Conservation (phyloP, 768 basidiomycete genomes). For the Mycena maculata region DNA sequence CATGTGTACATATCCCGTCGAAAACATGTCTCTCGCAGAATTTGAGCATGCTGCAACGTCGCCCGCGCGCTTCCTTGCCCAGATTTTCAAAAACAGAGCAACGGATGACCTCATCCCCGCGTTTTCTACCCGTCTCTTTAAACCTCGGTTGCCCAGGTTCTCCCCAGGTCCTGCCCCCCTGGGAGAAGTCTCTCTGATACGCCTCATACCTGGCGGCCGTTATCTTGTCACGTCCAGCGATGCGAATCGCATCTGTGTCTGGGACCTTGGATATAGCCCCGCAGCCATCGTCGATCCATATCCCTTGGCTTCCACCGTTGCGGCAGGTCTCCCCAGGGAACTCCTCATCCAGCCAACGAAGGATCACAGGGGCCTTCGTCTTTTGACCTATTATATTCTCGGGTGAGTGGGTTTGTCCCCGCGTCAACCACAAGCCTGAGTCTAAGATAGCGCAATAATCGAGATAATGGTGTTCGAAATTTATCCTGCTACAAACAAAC, state of each 20-base stretch:
- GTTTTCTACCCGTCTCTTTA: slow-evolving; percentile 31
- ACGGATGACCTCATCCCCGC: slow-evolving; percentile 6
- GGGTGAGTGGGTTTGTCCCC: not conserved
- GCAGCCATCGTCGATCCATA: slow-evolving; percentile 28
- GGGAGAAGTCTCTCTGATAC: too few relatives aligned
- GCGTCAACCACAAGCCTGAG: not conserved
- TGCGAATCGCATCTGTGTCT: slow-evolving; percentile 35
- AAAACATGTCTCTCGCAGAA: slow-evolving; percentile 40
- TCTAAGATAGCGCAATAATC: not conserved
- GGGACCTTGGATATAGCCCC: slow-evolving; percentile 43
- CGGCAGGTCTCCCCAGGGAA: not conserved
- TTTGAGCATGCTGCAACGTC: slow-evolving; percentile 43
- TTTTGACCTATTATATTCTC: not conserved
- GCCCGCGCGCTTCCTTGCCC: slow-evolving; percentile 36
- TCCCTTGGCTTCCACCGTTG: slow-evolving; percentile 23
- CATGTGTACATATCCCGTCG: slow-evolving; percentile 39
- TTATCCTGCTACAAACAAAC: not conserved
- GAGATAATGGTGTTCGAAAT: slow-evolving; percentile 22
- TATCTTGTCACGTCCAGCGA: slow-evolving; percentile 40
- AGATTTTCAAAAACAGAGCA: slow-evolving; percentile 5
- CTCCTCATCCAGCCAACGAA: slow-evolving; percentile 23
- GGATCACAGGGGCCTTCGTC: not conserved
- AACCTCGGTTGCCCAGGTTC: slow-evolving; percentile 24
- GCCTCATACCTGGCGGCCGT: slow-evolving; percentile 46
- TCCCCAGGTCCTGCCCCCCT: too few relatives aligned